phyloP scores from a whole-genome alignment of 2,329 filamentous ascomycete species.

The Tolypocladium ovalisporum region DNA sequence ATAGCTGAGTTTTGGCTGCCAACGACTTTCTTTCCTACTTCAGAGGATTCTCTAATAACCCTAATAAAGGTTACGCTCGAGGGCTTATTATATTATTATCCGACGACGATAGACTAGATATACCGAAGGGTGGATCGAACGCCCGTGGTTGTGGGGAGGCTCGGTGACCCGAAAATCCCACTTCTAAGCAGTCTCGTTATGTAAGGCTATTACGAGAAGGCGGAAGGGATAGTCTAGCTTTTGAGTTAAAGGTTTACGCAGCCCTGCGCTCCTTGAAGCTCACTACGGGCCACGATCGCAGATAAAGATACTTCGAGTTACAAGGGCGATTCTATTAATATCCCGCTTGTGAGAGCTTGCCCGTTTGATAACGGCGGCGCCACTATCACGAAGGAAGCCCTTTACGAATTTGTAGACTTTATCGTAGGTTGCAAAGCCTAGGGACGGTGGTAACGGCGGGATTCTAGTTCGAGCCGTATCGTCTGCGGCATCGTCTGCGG shows the following conservation, averaged over 20 bases:
- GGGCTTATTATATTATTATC: background rate
- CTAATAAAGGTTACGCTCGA: background rate
- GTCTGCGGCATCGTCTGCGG: background rate
- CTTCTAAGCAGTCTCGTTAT: background rate
- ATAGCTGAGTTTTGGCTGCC: too few relatives aligned
- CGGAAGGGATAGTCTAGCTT: background rate
- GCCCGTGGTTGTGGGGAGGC: background rate
- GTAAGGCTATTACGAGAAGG: background rate
- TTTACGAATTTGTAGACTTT: background rate
- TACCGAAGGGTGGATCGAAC: background rate
- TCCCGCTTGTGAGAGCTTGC: background rate
- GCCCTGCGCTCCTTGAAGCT: background rate
- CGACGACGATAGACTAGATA: background rate
- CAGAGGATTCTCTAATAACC: too few relatives aligned
- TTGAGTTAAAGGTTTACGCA: background rate
- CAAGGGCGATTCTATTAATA: background rate
- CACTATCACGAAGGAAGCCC: background rate
- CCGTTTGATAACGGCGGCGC: background rate
- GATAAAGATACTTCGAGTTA: background rate
- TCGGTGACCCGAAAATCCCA: background rate
- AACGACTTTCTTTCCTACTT: too few relatives aligned
- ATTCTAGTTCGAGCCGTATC: background rate
- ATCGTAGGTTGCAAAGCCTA: background rate
- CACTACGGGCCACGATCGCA: background rate
- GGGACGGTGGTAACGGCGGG: background rate